Conservation (phyloP, 1,139 yeast genomes). For the Lodderomyces elongisporus region DNA sequence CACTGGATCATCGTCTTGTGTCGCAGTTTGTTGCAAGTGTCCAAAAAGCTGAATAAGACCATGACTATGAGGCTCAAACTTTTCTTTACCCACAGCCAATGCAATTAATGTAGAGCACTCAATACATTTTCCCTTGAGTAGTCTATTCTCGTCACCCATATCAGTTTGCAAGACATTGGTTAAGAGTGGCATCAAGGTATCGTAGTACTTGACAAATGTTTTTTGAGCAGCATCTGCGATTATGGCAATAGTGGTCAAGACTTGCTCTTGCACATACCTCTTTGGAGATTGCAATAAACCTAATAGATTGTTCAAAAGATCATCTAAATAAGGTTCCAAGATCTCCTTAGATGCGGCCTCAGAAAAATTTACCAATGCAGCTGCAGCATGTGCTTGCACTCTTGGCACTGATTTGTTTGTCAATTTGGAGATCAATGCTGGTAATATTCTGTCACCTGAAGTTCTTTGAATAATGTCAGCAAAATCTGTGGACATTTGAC, state of each 20-base stretch:
- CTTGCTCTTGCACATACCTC: constrained; percentile 95
- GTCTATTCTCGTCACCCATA: constrained; percentile 72
- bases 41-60: constrained; percentile 73
- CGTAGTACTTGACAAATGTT: constrained; percentile 86
- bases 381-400: constrained; percentile 98
- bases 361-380: constrained; percentile 91
- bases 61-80: constrained; percentile 70
- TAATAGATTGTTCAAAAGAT: constrained; percentile 65
- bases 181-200: constrained; percentile 88
- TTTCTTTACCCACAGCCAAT: constrained; percentile 92
- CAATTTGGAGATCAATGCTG: constrained; percentile 80
- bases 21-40: constrained; percentile 58
- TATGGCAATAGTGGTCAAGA: constrained; percentile 90
- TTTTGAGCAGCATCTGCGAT: constrained; percentile 97
- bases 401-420: constrained; percentile 71
- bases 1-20: constrained; percentile 76
- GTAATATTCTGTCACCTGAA: constrained; percentile 73
- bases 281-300: constrained; percentile 79
- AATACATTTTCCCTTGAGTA: constrained; percentile 86
- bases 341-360: constrained; percentile 87
- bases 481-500: constrained; percentile 97
- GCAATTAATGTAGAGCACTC: constrained; percentile 96
- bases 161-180: constrained; percentile 76
- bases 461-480: constrained; percentile 83
- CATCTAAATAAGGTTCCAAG: constrained; percentile 86